These are phyloP conservation scores for Colletotrichum sp. DNA, from an alignment of 2,329 filamentous ascomycete genomes.

Conservation along the genomic window DNA sequence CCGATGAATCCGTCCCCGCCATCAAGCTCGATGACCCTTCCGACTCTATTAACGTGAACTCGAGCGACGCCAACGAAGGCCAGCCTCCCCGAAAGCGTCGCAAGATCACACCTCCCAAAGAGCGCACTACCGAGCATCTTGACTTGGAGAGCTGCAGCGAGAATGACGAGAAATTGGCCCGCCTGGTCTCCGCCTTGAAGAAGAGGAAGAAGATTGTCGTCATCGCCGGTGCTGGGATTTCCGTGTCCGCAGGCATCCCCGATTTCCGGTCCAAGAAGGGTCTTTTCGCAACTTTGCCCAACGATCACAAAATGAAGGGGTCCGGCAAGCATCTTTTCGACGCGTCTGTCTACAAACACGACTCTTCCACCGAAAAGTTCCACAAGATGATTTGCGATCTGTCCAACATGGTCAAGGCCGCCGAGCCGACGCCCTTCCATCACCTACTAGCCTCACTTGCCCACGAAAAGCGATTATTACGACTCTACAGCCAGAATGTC, in stretches of 20 bases:
- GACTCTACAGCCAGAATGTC: constrained; percentile 96
- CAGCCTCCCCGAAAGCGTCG: constrained; percentile 79
- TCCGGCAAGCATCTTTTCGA: constrained; percentile 97
- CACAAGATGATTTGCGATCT: constrained; percentile 95
- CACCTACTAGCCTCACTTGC: constrained; percentile 91
- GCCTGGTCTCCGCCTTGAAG: constrained; percentile 75
- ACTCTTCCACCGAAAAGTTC: constrained; percentile 86
- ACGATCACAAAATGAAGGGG: constrained; percentile 87
- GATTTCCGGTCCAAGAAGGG: constrained; percentile 94
- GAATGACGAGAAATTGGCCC: constrained; percentile 64
- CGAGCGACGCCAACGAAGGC: constrained; percentile 66
- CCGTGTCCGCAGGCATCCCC: constrained; percentile 93
- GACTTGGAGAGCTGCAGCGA: constrained; percentile 64
- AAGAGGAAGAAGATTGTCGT: constrained; percentile 97
- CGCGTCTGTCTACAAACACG: constrained; percentile 95
- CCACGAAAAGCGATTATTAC: constrained; percentile 83
- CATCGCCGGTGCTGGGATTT: constrained; percentile 95
- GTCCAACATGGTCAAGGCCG: constrained; percentile 77
- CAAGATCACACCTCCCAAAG: constrained; percentile 62
- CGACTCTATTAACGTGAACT: constrained; percentile 23
- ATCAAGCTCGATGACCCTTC: constrained; percentile 31
- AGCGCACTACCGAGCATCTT: constrained; percentile 82
- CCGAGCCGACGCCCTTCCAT: constrained; percentile 88
- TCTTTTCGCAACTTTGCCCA: constrained; percentile 84
- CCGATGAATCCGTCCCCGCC: constrained; percentile 30